Evolutionary conservation across 441 rosid genomes (phyloP).

Genomic region (Codiaeum variegatum): DNA sequence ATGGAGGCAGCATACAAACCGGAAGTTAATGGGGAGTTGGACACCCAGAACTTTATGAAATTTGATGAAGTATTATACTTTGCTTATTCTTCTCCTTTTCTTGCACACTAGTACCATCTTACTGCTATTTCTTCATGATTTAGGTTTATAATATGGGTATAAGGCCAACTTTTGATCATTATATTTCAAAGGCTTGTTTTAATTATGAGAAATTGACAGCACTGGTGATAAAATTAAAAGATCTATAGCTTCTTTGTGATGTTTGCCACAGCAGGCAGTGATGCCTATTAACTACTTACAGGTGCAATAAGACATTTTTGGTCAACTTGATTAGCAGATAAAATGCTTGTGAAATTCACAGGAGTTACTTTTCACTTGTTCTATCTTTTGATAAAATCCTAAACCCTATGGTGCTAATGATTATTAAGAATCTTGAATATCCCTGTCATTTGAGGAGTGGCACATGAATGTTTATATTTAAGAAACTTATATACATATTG

Average conservation of each 20-base stretch:
- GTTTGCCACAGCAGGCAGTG: neutral
- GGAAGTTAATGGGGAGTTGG: slow-evolving; percentile 88
- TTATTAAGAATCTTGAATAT: neutral
- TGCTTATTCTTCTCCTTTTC: slow-evolving; percentile 5
- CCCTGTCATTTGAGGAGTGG: neutral
- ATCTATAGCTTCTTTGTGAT: neutral
- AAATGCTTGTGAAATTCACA: neutral
- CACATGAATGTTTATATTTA: neutral
- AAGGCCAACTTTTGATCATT: slow-evolving; percentile 10
- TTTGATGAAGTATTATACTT: slow-evolving; percentile 75
- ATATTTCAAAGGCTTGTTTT: neutral
- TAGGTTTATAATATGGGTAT: neutral
- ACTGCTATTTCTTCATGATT: neutral
- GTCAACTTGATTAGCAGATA: neutral
- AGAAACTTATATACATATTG: neutral
- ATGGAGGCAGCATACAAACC: slow-evolving; percentile 95
- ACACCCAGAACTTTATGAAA: slow-evolving; percentile 96
- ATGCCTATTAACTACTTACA: neutral
- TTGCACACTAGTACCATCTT: neutral
- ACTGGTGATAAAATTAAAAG: neutral
- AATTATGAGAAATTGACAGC: neutral
- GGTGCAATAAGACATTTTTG: neutral
- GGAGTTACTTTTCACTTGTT: neutral
- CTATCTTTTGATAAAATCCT: neutral
- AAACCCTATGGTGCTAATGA: neutral